Percentiles rank a stretch among this genome's conserved stretches.
These are phyloP conservation scores for Metschnikowia vanudenii DNA, from an alignment of 805 yeast species.

Conservation along the genomic window DNA sequence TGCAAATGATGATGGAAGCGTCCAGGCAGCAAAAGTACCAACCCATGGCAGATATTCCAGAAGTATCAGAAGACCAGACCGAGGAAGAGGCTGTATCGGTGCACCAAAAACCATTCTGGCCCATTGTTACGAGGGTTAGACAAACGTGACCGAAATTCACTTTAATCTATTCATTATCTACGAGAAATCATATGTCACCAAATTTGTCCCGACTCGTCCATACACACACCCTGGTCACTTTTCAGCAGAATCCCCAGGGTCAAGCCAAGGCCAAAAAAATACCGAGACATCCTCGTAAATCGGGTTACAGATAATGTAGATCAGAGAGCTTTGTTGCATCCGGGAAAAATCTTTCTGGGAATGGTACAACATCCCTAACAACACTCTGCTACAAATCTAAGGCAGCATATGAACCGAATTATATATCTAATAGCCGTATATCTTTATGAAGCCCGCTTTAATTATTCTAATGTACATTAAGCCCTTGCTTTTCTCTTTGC, in stretches of 20 bases:
- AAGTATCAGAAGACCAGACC: not conserved
- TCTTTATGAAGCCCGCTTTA: slow-evolving; percentile 8
- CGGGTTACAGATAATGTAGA: too few species aligned
- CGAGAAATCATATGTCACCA: too few species aligned
- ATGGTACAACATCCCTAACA: too few species aligned
- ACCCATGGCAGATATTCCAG: not conserved
- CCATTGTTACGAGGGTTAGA: slow-evolving; percentile 6
- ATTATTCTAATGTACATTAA: slow-evolving; percentile 12
- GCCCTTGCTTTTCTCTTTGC: slow-evolving; percentile 49
- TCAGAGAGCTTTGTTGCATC: too few species aligned
- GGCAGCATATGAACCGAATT: not conserved
- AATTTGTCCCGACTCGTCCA: too few species aligned
- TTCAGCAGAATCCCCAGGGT: too few species aligned
- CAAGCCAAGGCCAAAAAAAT: too few species aligned
- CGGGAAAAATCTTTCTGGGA: too few species aligned
- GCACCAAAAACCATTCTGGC: slow-evolving; percentile 21
- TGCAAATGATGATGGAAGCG: slow-evolving; percentile 32
- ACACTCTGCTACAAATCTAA: too few species aligned
- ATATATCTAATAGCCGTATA: slow-evolving; percentile 1
- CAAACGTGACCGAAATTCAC: not conserved
- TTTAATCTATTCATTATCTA: too few species aligned
- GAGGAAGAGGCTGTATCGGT: not conserved
- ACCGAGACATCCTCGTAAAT: too few species aligned
- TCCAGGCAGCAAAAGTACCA: slow-evolving; percentile 16
- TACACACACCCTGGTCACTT: too few species aligned